Conservation (phyloP, 352 stramenopile genomes). For the Phytopythium chamaehyphon region DNA sequence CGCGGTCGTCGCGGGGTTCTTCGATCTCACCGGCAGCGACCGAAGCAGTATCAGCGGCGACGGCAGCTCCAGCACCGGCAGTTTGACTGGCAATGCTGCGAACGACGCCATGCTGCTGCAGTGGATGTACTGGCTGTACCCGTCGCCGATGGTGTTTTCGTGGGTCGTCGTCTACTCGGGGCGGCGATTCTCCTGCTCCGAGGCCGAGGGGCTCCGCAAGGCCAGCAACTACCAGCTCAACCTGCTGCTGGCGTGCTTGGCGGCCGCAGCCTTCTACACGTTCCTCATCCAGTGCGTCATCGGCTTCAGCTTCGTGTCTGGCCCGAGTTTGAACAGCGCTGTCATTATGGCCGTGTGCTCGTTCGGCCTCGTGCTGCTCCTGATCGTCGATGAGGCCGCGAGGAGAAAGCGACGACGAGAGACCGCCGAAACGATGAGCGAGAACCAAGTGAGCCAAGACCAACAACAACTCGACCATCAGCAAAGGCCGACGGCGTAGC, state of each 20-base stretch:
- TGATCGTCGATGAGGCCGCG: constrained; percentile 52
- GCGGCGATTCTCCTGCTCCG: constrained; percentile 69
- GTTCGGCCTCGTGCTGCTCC: constrained; percentile 57
- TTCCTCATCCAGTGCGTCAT: constrained; percentile 45
- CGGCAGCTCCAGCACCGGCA: constrained; percentile 7
- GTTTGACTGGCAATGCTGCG: no score
- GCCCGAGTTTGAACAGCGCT: constrained; percentile 52
- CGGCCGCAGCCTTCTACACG: constrained; percentile 47
- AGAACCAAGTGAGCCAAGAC: no score
- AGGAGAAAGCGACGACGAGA: no score
- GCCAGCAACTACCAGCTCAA: constrained; percentile 80
- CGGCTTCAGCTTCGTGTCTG: constrained; percentile 51
- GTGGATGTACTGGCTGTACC: constrained; percentile 73
- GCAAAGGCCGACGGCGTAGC: no score
- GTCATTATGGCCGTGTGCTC: constrained; percentile 59
- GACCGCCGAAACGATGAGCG: no score
- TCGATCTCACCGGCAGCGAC: constrained; percentile 51
- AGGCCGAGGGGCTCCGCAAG: constrained; percentile 70
- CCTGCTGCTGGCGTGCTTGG: constrained; percentile 55
- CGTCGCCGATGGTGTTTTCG: constrained; percentile 50
- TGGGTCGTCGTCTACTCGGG: constrained; percentile 79
- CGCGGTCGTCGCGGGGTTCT: constrained; percentile 65
- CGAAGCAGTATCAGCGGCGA: constrained; percentile 58
- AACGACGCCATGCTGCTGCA: constrained; percentile 24
- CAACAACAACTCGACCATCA: no score